phyloP scores from a whole-genome alignment of 192 early-diverging fungal genomes.

The Linnemannia zychae region DNA sequence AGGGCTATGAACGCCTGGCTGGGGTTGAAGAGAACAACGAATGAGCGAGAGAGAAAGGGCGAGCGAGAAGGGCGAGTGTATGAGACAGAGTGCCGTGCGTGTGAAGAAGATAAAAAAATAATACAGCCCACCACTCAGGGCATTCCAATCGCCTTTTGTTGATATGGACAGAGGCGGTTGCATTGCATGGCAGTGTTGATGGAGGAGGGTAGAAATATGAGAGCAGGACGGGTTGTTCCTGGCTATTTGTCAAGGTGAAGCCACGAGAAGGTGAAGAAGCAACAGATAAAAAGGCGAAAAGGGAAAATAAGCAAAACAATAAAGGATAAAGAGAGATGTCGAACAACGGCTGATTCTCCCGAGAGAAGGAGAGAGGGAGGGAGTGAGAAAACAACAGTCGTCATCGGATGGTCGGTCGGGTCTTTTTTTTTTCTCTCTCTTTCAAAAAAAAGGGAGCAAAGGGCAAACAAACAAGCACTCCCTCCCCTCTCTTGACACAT shows the following conservation, averaged over 20 bases:
- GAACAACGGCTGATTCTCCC: neutral
- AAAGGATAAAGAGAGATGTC: neutral
- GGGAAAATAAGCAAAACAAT: slow-evolving; percentile 1
- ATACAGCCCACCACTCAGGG: slow-evolving; percentile 5
- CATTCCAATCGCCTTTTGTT: neutral
- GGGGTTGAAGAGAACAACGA: neutral
- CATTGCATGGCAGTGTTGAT: neutral
- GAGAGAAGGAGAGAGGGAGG: neutral
- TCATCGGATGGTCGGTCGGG: neutral
- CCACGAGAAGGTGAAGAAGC: neutral
- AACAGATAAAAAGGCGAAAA: slow-evolving; percentile 8
- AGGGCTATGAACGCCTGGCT: neutral
- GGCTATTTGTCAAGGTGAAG: neutral
- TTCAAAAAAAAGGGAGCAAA: neutral
- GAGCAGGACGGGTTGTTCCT: neutral
- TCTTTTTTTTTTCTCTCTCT: neutral
- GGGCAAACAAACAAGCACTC: neutral
- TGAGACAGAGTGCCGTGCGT: slow-evolving; percentile 9
- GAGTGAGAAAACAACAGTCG: neutral
- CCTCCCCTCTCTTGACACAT: neutral
- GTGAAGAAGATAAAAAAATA: neutral
- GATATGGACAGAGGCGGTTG: neutral
- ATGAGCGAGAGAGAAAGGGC: neutral
- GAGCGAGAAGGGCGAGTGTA: neutral
- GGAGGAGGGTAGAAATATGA: neutral